Evolutionary conservation across 495 filamentous ascomycete genomes (phyloP), one percentile per base, ranked within the genome.

Genomic region (Bombardia bombarda): DNA sequence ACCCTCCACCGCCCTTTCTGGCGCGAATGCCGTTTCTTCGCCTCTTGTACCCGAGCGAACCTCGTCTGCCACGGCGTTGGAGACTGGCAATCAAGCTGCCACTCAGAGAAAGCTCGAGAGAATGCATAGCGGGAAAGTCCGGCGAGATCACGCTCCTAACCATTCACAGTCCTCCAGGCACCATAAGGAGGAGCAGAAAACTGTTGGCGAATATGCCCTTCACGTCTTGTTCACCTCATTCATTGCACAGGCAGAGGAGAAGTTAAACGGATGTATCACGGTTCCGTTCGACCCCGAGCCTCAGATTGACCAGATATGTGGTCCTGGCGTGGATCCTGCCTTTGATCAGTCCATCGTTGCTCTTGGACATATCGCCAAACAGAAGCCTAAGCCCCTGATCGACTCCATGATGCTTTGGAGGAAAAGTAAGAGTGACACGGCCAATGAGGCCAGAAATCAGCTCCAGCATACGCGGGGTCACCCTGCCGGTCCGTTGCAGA

Each of bases 361-460:
- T 14, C 70, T 97, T 35, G 92, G 92, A 19, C 87, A 90, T 61
- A 94, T 99, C 55, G 87, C 88, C 40, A 83, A 87, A 24, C 82
- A 85, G 53, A 95, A 96, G 52, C 93, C 92, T 4, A 95, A 90
- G 53, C 84, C 87, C n/a, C 62, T 98, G 41, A 95, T 98, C 51
- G 90, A 97, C 62, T 87, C 87, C 8, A 84, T 97, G 48, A 97
- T 98, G 87, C 78, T 88, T 17, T 98, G 92, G 92, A 78, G 93
- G 31, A 95, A 95, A 61, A 81, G 76, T 31, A 95, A 95, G 65
- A 90, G 89, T 51, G 92, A 96, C 63, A 80, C 86, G 9, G 86
- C 88, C 21, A 78, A 74, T 41, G 73, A 76, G 40, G 74, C 72
- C 14, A 65, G 74, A 3, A 51, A 35, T 19, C 75, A 83, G 52